Evolutionary conservation across 371 early-diverging fungal species (phyloP), one percentile per base, ranked within the genome.

Genomic region (Mucor plumbeus): DNA sequence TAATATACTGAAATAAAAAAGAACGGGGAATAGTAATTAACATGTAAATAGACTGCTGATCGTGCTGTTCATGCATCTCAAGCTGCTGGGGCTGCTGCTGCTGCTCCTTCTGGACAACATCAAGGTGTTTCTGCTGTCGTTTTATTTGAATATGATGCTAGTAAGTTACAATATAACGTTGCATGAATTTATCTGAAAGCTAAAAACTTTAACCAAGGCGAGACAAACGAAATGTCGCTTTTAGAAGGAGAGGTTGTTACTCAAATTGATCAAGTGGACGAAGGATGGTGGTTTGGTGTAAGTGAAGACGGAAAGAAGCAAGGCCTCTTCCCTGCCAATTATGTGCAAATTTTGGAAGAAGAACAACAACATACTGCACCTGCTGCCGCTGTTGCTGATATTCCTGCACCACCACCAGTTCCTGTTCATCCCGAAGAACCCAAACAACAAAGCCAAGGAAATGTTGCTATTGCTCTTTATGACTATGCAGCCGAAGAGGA

Each of bases 221-320:
- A 92, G 48, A 85, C 86, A 14, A 95, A 96, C 68, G 97, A 97
- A 82, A 92, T 97, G 80, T 67, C 85, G 2, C 80, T 97, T 64
- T 66, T 70, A 4, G 97, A 97, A 70, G 95, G 94, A 38, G 96
- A 97, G 63, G 69, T 88, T 21, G 81, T 95, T 13, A 78, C 71
- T 9, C 81, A 88, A 58, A 90, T 94, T 58, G 84, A 87, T 35
- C 83, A 92, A 80, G 68, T 92, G 40, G 94, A 93, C 76, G 92
- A 90, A 58, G 93, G 92, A n/a, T 95, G 95, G 95, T 95, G 95
- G 96, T 87, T 86, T 43, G 97, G 96, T 62, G 80, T 84, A 43
- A 89, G 90, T 66, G 85, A 89, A 61, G 90, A 91, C 70, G 94
- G 94, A 17, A 72, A 83, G 33, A 86, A 90, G n/a, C 83, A 86